A percentile compares a stretch with the other conserved stretches of the same genome.
These are phyloP conservation scores for Coemansia sp. DNA, from an alignment of 371 early-diverging fungal species.

Conservation along the genomic window DNA sequence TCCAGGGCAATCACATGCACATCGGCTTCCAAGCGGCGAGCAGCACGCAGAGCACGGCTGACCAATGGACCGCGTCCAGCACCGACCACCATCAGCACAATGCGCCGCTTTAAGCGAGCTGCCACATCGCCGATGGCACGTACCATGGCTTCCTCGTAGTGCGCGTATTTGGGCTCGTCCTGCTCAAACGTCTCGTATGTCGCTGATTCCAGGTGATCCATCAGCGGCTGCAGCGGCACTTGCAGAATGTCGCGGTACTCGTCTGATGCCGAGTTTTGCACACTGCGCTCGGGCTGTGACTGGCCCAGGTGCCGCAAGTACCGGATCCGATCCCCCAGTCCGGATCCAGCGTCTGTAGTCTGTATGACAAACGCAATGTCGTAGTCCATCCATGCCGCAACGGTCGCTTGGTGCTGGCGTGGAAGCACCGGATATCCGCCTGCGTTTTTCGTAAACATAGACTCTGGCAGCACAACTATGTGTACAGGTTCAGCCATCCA, in stretches of 20 bases:
- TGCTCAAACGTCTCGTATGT: conserved; percentile 93
- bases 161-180: conserved; percentile 87
- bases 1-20: conserved; percentile 84
- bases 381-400: conserved; percentile 60
- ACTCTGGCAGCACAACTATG: conserved; percentile 67
- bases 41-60: conserved; percentile 76
- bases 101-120: conserved; percentile 55
- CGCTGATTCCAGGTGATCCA: conserved; percentile 87
- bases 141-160: conserved; percentile 75
- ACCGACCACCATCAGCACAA: conserved; percentile 83
- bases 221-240: conserved; percentile 85
- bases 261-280: conserved; percentile 17
- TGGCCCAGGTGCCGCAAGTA: conserved; percentile 42
- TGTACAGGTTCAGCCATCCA: conserved; percentile 90
- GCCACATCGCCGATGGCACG: conserved; percentile 62
- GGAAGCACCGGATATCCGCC: conserved; percentile 86
- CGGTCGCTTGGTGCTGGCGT: conserved; percentile 70
- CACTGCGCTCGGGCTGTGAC: background rate
- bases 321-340: conserved; percentile 11
- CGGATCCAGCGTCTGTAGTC: background rate
- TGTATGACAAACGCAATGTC: conserved; percentile 35
- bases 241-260: conserved; percentile 76
- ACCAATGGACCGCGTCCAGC: conserved; percentile 79
- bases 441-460: conserved; percentile 70
- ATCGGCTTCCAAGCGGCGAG: conserved; percentile 62